Conservation (phyloP, 1,284 basidiomycete species). For the Neolentinus lepideus region DNA sequence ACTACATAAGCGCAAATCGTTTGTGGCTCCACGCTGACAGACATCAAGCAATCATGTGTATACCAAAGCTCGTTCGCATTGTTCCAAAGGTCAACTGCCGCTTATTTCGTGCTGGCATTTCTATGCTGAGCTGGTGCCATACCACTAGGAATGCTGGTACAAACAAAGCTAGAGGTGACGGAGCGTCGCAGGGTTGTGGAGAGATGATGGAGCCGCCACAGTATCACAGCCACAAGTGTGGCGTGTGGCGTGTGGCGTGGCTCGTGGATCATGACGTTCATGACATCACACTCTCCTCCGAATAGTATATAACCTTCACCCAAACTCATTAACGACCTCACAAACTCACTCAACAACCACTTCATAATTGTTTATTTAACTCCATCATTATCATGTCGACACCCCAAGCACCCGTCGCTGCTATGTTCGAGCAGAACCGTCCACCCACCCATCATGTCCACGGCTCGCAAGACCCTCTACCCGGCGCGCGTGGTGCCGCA, state of each 20-base stretch:
- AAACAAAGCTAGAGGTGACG: not conserved
- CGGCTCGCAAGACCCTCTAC: slow-evolving; percentile 24
- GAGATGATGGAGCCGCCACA: not conserved
- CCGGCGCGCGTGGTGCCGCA: slow-evolving; percentile 19
- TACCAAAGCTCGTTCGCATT: no score
- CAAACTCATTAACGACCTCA: not conserved
- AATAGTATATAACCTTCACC: not conserved
- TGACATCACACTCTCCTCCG: slow-evolving; percentile 1
- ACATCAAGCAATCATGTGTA: no score
- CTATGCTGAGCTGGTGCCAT: no score
- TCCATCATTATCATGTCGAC: not conserved
- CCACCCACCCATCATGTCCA: slow-evolving; percentile 22
- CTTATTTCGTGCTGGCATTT: no score
- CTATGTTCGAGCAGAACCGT: not conserved
- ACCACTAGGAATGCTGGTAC: no score
- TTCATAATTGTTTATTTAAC: not conserved
- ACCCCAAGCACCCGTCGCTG: not conserved
- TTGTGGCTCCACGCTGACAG: no score
- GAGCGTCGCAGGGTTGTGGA: not conserved
- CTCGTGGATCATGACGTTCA: not conserved
- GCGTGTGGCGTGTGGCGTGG: not conserved
- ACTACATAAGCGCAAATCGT: no score
- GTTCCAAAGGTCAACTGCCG: no score
- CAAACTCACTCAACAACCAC: not conserved
- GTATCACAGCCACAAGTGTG: not conserved